Conservation (phyloP, 169 alveolate species). For the Babesia bovis region DNA sequence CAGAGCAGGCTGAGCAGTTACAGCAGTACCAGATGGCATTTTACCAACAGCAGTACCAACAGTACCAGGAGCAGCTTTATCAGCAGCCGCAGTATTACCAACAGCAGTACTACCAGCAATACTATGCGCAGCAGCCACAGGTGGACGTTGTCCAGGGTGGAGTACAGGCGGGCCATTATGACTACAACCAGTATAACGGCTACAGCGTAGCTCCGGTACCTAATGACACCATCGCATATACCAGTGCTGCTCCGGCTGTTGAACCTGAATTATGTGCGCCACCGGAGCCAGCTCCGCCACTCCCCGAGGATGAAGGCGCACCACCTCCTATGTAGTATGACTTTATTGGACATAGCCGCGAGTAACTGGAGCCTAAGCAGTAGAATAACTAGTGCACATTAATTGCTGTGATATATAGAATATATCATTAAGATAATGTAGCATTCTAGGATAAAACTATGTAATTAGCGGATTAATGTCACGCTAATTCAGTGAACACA, state of each 20-base stretch:
- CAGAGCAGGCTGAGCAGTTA: conserved; percentile 34
- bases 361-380: too few species aligned
- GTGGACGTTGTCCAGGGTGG: neutral
- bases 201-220: neutral
- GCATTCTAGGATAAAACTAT: too few species aligned
- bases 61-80: conserved; percentile 43
- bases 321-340: conserved; percentile 12
- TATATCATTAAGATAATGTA: too few species aligned
- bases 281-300: conserved; percentile 22
- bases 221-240: neutral
- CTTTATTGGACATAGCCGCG: too few species aligned
- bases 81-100: conserved; percentile 42
- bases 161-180: neutral
- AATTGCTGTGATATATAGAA: too few species aligned
- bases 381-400: too few species aligned
- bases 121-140: conserved; percentile 36
- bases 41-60: conserved; percentile 68
- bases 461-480: too few species aligned
- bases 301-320: conserved; percentile 27
- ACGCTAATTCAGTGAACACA: too few species aligned
- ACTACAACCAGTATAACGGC: conserved; percentile 13
- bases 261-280: neutral
- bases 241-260: neutral
- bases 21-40: conserved; percentile 67
- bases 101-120: conserved; percentile 59